phyloP scores from a whole-genome alignment of 352 stramenopile species.

The Pythium brachiatum region DNA sequence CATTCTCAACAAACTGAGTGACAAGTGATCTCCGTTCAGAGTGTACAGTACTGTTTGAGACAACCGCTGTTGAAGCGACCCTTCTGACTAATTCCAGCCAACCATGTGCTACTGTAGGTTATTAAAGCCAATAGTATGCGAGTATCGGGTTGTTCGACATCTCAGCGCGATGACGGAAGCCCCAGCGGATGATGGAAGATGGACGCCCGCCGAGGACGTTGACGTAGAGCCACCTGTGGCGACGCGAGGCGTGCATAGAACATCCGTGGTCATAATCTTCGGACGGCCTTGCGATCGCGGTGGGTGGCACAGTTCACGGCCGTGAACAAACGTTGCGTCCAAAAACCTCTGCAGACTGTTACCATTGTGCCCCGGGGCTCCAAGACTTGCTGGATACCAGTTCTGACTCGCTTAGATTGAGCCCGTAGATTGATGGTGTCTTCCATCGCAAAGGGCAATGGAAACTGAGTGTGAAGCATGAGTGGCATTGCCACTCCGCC shows the following conservation, averaged over 20 bases:
- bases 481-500: too few species aligned
- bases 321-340: not conserved
- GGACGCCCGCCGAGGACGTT: not conserved
- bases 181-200: not conserved
- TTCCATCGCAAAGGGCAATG: too few species aligned
- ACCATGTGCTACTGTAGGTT: not conserved
- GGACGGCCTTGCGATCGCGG: not conserved
- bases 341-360: too few species aligned
- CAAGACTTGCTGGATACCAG: too few species aligned
- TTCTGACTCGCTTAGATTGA: too few species aligned
- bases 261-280: not conserved
- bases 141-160: not conserved
- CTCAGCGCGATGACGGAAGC: not conserved
- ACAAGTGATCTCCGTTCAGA: too few species aligned
- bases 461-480: too few species aligned
- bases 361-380: too few species aligned
- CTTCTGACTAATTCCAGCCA: not conserved
- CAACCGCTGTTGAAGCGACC: not conserved
- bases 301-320: not conserved
- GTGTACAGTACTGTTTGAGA: too few species aligned
- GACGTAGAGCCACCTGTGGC: not conserved
- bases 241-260: not conserved
- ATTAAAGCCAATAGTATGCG: not conserved
- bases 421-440: too few species aligned
- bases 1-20: too few species aligned